These are phyloP conservation scores for Periconia macrospinosa DNA, from an alignment of 2,329 filamentous ascomycete species.

Conservation along the genomic window DNA sequence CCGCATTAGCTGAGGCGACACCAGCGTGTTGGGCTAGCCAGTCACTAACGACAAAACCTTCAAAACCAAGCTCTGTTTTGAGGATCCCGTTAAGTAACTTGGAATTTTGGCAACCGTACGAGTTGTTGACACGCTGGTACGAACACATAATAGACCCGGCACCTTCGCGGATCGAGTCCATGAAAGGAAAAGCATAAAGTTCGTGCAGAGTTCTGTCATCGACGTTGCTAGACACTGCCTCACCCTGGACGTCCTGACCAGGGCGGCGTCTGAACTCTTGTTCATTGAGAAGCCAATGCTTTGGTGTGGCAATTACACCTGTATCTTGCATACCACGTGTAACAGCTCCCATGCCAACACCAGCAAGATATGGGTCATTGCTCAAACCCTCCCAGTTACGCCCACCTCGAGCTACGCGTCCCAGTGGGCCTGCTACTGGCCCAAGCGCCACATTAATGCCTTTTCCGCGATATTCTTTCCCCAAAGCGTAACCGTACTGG, in stretches of 20 bases:
- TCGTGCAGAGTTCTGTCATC: slow-evolving; percentile 68
- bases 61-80: slow-evolving; percentile 55
- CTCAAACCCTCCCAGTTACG: slow-evolving; percentile 77
- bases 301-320: slow-evolving; percentile 39
- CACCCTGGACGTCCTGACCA: slow-evolving; percentile 45
- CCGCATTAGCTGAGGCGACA: slow-evolving; percentile 47
- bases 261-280: slow-evolving; percentile 53
- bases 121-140: slow-evolving; percentile 40
- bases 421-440: slow-evolving; percentile 69
- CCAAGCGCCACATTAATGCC: slow-evolving; percentile 72
- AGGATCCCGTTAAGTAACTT: slow-evolving; percentile 53
- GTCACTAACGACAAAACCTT: slow-evolving; percentile 47
- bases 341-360: slow-evolving; percentile 52
- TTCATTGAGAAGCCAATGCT: slow-evolving; percentile 53
- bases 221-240: slow-evolving; percentile 62
- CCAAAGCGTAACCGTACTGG: slow-evolving; percentile 65
- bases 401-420: slow-evolving; percentile 70
- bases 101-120: slow-evolving; percentile 37
- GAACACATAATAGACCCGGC: slow-evolving; percentile 64
- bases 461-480: slow-evolving; percentile 72
- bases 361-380: slow-evolving; percentile 66
- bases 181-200: slow-evolving; percentile 68
- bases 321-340: slow-evolving; percentile 56
- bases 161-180: slow-evolving; percentile 61
- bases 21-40: slow-evolving; percentile 52